Evolutionary conservation across 148 eudicot species (phyloP), one percentile per base, ranked within the genome.

Genomic region (Euryodendron excelsum): DNA sequence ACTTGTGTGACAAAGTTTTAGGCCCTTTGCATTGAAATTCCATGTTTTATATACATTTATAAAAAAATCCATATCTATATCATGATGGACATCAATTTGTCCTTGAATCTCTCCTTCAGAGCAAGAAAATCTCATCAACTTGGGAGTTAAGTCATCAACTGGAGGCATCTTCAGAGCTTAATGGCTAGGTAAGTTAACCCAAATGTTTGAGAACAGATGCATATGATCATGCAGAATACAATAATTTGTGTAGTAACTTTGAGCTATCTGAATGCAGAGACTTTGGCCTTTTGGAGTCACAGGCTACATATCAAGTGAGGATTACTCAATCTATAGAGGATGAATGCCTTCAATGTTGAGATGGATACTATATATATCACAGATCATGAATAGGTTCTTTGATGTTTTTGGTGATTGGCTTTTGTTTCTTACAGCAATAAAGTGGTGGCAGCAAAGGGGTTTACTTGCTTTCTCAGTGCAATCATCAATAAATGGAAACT

Each of bases 91-190:
- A 13, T 13, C 2, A 39, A 20, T 17, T 56, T 56, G 15, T 20
- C 34, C 31, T 52, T 55, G 45, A 10, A 72, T 5, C 18, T 23
- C 10, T 59, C 17, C 10, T 58, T 6, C 73, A 60, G 81, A 78
- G 20, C 67, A 59, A 50, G 58, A 21, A 36, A 78, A 74, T 56
- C 14, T 2, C 27, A 11, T 65, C 23, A 34, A 76, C 72, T 47
- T 56, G 33, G 73, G 82, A 74, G 50, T 78, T 47, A 1, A 36
- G 2, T 77, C 84, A 62, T 68, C 81, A 69, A 69, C 56, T 27
- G 69, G 64, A 44, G 74, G 62, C 60, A 53, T 75, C 65, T 68
- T 48, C 64, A 74, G 68, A 60, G 72, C 58, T 31, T 78, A 78
- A 80, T 15, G 18, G 58, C 53, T 67, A 71, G 73, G 63, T 81